These are phyloP conservation scores for Phytopythium aichiense DNA, from an alignment of 352 stramenopile species.

Conservation along the genomic window DNA sequence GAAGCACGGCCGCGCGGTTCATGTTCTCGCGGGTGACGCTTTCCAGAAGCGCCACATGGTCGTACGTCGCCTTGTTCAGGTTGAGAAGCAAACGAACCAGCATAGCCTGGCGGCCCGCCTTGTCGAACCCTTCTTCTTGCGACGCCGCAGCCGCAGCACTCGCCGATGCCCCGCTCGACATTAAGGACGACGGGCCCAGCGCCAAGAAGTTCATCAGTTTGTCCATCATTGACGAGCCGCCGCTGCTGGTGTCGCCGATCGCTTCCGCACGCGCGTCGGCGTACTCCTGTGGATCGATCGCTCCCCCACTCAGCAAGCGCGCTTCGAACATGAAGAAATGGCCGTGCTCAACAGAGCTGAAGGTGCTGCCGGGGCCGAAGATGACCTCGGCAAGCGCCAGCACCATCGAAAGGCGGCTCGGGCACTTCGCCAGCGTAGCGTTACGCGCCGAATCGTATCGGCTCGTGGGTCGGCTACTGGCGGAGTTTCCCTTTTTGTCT, in stretches of 20 bases:
- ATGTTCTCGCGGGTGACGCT: slow-evolving; percentile 76
- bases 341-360: slow-evolving; percentile 80
- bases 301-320: slow-evolving; percentile 74
- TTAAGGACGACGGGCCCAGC: slow-evolving; percentile 62
- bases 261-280: slow-evolving; percentile 58
- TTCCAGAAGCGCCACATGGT: slow-evolving; percentile 59
- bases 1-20: slow-evolving; percentile 75
- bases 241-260: slow-evolving; percentile 33
- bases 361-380: slow-evolving; percentile 54
- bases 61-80: slow-evolving; percentile 79
- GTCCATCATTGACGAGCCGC: slow-evolving; percentile 76
- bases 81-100: slow-evolving; percentile 82
- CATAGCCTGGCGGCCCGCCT: slow-evolving; percentile 75
- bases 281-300: slow-evolving; percentile 82
- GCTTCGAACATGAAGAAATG: slow-evolving; percentile 91
- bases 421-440: slow-evolving; percentile 67
- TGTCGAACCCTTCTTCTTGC: slow-evolving; percentile 84
- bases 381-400: slow-evolving; percentile 79
- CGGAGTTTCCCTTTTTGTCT: slow-evolving; percentile 65
- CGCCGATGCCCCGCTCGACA: slow-evolving; percentile 30
- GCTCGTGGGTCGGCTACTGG: slow-evolving; percentile 39
- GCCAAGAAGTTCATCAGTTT: slow-evolving; percentile 87
- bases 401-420: slow-evolving; percentile 80
- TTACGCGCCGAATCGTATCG: slow-evolving; percentile 77
- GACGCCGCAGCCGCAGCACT: slow-evolving; percentile 22